Evolutionary conservation across 2,329 filamentous ascomycete species (phyloP).

Genomic region (Aspergillus sojae): DNA sequence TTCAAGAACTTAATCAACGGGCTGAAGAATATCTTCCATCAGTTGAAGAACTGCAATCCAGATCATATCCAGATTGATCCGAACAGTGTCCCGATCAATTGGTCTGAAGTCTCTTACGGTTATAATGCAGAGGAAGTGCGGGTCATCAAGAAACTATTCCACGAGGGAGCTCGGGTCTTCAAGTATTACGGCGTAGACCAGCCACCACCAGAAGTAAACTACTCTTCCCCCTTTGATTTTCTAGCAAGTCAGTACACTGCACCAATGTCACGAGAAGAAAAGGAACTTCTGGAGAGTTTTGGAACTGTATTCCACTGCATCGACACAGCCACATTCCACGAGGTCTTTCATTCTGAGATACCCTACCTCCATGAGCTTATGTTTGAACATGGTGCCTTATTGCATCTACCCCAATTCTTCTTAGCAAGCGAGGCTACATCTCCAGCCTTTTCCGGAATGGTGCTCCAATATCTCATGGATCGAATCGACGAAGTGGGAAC

Average conservation of each 20-base stretch:
- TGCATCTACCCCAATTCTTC: slow-evolving; percentile 97
- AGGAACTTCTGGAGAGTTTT: slow-evolving; percentile 95
- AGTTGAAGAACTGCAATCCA: slow-evolving; percentile 87
- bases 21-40: slow-evolving; percentile 94
- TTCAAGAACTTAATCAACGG: slow-evolving; percentile 97
- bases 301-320: slow-evolving; percentile 98
- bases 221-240: slow-evolving; percentile 83
- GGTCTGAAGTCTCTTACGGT: slow-evolving; percentile 93
- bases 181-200: slow-evolving; percentile 94
- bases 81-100: slow-evolving; percentile 80
- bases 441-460: slow-evolving; percentile 96
- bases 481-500: slow-evolving; percentile 94
- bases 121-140: slow-evolving; percentile 97
- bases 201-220: slow-evolving; percentile 69
- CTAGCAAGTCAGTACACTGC: slow-evolving; percentile 95
- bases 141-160: slow-evolving; percentile 95
- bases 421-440: slow-evolving; percentile 98
- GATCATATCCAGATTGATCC: slow-evolving; percentile 69
- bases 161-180: slow-evolving; percentile 94
- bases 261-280: slow-evolving; percentile 92
- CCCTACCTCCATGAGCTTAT: slow-evolving; percentile 96
- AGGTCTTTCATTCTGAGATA: slow-evolving; percentile 97
- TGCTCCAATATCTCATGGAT: slow-evolving; percentile 95
- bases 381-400: slow-evolving; percentile 89
- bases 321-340: slow-evolving; percentile 96